Base-by-base conservation (phyloP, 2,329 filamentous ascomycete species). In the Cercospora sesami region DNA sequence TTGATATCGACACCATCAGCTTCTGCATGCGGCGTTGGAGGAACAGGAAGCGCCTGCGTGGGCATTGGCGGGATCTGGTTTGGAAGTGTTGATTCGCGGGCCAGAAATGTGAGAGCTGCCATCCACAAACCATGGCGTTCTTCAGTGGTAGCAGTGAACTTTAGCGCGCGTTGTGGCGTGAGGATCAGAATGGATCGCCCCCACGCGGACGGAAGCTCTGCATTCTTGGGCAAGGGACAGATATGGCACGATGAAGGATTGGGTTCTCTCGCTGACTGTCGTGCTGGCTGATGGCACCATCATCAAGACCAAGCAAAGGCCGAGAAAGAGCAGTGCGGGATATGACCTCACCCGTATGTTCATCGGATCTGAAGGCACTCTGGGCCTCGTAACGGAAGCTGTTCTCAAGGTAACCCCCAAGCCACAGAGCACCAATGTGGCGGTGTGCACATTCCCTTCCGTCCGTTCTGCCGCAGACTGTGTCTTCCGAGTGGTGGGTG, bases 51-150 rank as follows among this genome's bases (percentile, higher is more conserved):
- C 9, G 53, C 36, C n/a, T 65, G 66, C 16, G 74, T 75, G 81
- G 71, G 70, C 2, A 77, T 72, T 12, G 73, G 68, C 3, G 71
- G 63, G 18, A 71, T 69, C 62, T 70, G 61, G 12, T 69, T 69
- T 75, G 77, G 58, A n/a, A 74, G 65, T 16, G 71, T 65, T 16
- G 90, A 88, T 0, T 94, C 96, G 78, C 97, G 93, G 12, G 94
- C 94, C 33, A 99, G 85, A 86, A 98, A 99, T 0, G 94, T 97
- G 21, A 99, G 84, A 0, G 95, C 93, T 21, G 93, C 97, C 67
- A 99, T 83, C 95, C 95, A 99, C 60, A 97, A 83, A 76, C 96
- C 96, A 79, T 99, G 95, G 16, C 95, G 89, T 72, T 98, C 95
- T 36, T 90, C 83, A 23, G 89, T 90, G 16, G 86, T 83, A 0